A percentile compares a stretch with the other conserved stretches of the same genome.
Conservation (phyloP, 345 rosid species). For the Lenwebbia sp. region DNA sequence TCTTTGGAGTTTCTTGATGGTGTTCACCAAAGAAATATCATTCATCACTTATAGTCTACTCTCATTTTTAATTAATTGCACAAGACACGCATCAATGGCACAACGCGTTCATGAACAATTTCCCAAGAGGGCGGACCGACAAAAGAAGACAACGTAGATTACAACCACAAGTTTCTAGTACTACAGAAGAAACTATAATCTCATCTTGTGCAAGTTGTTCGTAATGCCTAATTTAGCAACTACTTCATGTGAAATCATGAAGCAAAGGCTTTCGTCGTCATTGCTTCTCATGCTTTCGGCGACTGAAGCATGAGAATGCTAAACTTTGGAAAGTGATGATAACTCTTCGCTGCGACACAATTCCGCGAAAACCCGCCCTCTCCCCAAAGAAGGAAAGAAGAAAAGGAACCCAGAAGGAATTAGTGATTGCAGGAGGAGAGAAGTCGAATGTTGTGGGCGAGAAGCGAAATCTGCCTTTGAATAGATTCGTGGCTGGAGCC, state of each 20-base stretch:
- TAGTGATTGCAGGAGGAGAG: not conserved
- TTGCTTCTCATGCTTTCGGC: no score
- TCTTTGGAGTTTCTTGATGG: not conserved
- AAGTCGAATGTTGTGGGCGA: not conserved
- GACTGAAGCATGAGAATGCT: no score
- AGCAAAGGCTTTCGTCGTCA: no score
- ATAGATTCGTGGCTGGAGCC: not conserved
- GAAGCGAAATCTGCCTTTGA: not conserved
- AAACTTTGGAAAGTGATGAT: no score
- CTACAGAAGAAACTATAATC: not conserved
- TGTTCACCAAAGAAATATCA: not conserved
- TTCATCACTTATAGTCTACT: not conserved
- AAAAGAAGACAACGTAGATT: not conserved
- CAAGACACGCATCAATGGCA: not conserved
- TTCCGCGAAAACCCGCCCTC: no score
- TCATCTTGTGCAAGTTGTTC: not conserved
- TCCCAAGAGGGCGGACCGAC: not conserved
- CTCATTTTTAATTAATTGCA: not conserved
- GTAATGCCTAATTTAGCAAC: not conserved
- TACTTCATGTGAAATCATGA: no score
- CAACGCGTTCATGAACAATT: not conserved
- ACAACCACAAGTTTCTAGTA: not conserved
- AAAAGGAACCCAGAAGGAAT: not conserved
- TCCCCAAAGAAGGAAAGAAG: no score
- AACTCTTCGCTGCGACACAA: no score